These are phyloP conservation scores for Protomyces arabidopsidicola DNA, from an alignment of 1,139 yeast species.

Conservation along the genomic window DNA sequence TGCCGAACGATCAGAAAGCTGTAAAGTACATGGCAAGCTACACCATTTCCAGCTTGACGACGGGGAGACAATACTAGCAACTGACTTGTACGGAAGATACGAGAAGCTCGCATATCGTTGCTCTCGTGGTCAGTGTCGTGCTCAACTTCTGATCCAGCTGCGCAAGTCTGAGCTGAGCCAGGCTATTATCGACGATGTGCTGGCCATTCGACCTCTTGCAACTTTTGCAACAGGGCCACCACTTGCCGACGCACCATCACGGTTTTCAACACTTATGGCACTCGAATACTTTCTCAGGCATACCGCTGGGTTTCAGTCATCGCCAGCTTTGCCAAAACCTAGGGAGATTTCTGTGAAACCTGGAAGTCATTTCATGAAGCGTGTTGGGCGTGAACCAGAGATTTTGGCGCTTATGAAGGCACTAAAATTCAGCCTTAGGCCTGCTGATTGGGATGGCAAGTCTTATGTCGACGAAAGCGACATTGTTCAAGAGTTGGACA, in stretches of 20 bases:
- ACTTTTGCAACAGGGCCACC: slow-evolving; percentile 3
- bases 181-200: neutral
- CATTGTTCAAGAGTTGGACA: slow-evolving; percentile 5
- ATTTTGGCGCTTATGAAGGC: slow-evolving; percentile 1
- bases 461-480: neutral
- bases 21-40: slow-evolving; percentile 5
- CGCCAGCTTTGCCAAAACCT: neutral
- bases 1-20: neutral
- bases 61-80: neutral
- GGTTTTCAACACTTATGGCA: slow-evolving; percentile 11
- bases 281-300: slow-evolving; percentile 16
- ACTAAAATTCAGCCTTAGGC: slow-evolving; percentile 14
- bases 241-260: slow-evolving; percentile 3
- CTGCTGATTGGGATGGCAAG: slow-evolving; percentile 5
- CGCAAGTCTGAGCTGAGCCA: slow-evolving; percentile 2
- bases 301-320: slow-evolving; percentile 6
- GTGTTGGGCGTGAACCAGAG: slow-evolving; percentile 17
- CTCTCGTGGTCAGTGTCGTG: slow-evolving; percentile 10
- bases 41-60: slow-evolving; percentile 17
- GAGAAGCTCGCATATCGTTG: slow-evolving; percentile 8
- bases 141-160: neutral
- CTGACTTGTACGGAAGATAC: neutral
- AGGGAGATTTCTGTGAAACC: slow-evolving; percentile 1
- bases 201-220: slow-evolving; percentile 8
- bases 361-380: slow-evolving; percentile 4